Base-by-base conservation (phyloP, 2,329 filamentous ascomycete genomes). In the Ceratocystis diversiconidia region DNA sequence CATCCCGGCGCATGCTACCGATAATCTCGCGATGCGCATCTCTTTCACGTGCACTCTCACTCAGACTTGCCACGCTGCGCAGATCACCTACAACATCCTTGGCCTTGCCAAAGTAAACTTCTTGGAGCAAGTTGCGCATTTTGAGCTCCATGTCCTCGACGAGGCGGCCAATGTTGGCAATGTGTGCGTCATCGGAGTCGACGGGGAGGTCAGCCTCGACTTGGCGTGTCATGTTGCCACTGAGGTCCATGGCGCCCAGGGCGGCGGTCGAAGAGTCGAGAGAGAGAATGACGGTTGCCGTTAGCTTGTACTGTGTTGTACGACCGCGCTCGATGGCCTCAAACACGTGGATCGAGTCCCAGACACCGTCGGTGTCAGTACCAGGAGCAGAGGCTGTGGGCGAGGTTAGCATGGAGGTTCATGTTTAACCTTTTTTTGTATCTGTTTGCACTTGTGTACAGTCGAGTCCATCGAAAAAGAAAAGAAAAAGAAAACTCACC, bases 121-220 rank as follows among this genome's bases (percentile, higher is more conserved):
- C 94, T 80, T 99, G 92, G 74, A 99, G 79, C 76, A 97, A 76
- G 76, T 99, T 99, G 70, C 94, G 85, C 94, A 99, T 97, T 82
- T 96, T 96, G 74, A 96, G 85, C 79, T 99, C 94, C 94, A 99
- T 97, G 76, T 99, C 94, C 80, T 99, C 94, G 63, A 99, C 92
- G 73, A 99, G 81, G 69, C 87, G 83, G 66, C 94, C 94, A 68
- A 97, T 90, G 76, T 99, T 99, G 71, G 89, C 89, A 71, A 99
- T 94, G 79, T 99, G 94, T 75, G 88, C 90, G 70, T 88, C 87
- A 76, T 97, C 92, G 72, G 87, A 88, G 71, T 95, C 90, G 46
- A 96, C 89, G 7, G 89, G 85, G 74, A 96, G 80, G 76, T 97
- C 92, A 73, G 89, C 85, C 79, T 99, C 92, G 63, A 96, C 85